Base-by-base conservation (phyloP, 2,329 filamentous ascomycete genomes). In the Phyllosticta citribraziliensis region DNA sequence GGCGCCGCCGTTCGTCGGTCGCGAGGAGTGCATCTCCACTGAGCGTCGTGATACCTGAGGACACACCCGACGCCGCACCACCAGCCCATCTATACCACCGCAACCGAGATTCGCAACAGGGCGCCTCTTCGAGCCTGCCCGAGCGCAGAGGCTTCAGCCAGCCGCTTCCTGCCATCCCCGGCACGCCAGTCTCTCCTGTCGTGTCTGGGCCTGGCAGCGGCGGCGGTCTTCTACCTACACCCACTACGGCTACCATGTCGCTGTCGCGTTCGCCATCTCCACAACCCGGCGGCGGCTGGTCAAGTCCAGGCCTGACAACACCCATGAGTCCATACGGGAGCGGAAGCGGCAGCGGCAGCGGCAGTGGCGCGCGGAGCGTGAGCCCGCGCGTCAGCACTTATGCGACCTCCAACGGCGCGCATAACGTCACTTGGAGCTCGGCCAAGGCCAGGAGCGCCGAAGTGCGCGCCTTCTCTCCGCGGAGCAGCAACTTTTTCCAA, bases 251-350 rank as follows among this genome's bases (percentile, higher is more conserved):
- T 19, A 56, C 55, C 69, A 96, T 96, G 92, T 89, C 89, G 67
- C 78, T 93, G 65, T 94, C 91, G 67, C 86, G 91, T 76, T 95
- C 90, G 71, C 90, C 92, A 57, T 96, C 91, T 61, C 93, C 92
- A 64, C 83, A 85, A 65, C 88, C 86, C 64, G 88, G 88, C 69
- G 91, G 90, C 71, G 91, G 91, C 68, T 97, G 93, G 92, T 85
- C 89, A 61, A 94, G 88, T 75, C 91, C 88, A 61, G 89, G 87
- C 65, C 81, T 90, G 70, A 88, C 84, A 70, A 85, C 88, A 63
- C 85, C 84, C 65, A 53, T 57, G 54, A 61, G 79, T 76, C 67
- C 75, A 76, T 60, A 69, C 59, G 74, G 78, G 62, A 89, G 87
- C 66, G 40, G 40, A 8, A 47, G 40, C 40, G 40, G 40, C 40